These are phyloP conservation scores for Cladosporium cucumerinum DNA, from an alignment of 2,329 filamentous ascomycete genomes.

Conservation along the genomic window DNA sequence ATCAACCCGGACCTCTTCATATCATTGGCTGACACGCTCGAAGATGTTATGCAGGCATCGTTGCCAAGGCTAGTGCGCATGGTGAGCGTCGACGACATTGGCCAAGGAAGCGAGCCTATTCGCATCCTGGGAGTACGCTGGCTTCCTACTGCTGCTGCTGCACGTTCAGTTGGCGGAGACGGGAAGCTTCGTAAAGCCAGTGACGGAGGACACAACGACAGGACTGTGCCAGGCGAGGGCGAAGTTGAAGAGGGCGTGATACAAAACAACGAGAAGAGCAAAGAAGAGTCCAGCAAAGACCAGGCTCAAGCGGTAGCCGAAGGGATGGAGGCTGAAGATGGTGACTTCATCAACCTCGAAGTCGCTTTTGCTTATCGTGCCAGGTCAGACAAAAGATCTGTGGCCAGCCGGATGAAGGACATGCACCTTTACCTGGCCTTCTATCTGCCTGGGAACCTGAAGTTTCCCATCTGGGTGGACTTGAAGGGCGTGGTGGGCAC, in stretches of 20 bases:
- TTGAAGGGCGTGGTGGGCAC: constrained; percentile 69
- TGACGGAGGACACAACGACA: constrained; percentile 49
- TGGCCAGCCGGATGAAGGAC: constrained; percentile 64
- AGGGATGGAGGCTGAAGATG: constrained; percentile 72
- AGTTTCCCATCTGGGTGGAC: constrained; percentile 70
- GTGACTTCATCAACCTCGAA: constrained; percentile 75
- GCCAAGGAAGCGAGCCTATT: constrained; percentile 68
- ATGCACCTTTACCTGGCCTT: constrained; percentile 71
- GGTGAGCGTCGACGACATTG: constrained; percentile 72
- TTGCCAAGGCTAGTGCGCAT: constrained; percentile 67
- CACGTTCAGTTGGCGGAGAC: constrained; percentile 56
- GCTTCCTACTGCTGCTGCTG: constrained; percentile 68
- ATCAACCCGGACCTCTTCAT: constrained; percentile 73
- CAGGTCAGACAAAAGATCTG: constrained; percentile 57
- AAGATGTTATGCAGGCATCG: constrained; percentile 78
- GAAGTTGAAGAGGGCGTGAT: constrained; percentile 39
- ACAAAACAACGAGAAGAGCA: constrained; percentile 33
- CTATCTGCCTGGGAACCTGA: constrained; percentile 59
- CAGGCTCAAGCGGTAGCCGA: constrained; percentile 27
- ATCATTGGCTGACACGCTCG: constrained; percentile 65
- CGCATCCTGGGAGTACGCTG: constrained; percentile 69
- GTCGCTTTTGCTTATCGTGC: constrained; percentile 70
- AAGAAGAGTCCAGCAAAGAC: constrained; percentile 26
- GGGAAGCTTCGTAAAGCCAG: constrained; percentile 54
- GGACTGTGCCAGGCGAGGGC: constrained; percentile 47